Evolutionary conservation across 352 stramenopile genomes (phyloP), one percentile per base, ranked within the genome.

Genomic region (Globisporangium cystogenes): DNA sequence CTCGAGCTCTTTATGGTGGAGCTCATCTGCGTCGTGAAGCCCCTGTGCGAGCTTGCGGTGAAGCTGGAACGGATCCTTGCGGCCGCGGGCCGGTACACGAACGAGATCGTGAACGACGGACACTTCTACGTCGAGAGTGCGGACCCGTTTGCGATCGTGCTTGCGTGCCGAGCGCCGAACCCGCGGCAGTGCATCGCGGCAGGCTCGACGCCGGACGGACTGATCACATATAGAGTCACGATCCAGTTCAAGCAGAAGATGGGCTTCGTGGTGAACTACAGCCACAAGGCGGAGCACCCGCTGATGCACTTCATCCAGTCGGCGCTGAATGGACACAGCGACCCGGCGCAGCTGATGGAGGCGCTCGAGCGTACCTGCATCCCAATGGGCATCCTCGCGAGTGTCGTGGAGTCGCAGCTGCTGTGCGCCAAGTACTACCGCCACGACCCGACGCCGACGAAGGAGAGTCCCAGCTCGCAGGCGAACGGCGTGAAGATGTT

Each of bases 171-270:
- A 53, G 78, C 77, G n/a, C 68, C 71, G 42, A 93, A 93, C 51
- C 77, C 77, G 37, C 77, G 81, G 16, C 72, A 78, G 50, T 81
- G 72, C 29, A 83, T 93, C 53, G 79, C 79, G 15, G 68, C 77
- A 36, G 80, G 77, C 0, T 87, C 78, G n/a, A 87, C 74, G 15
- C 69, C 74, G 21, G 79, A 93, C 53, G 81, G 78, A 16, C 73
- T 82, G 55, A 75, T 87, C 26, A 90, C 73, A 15, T 93, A 93
- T 53, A 78, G 82, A 46, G 79, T 87, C 39, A 86, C 65, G 43
- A 86, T 93, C 50, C 80, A 93, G 60, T 91, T 90, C 58, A 91
- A 91, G 60, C 82, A 90, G 59, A 93, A 91, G 67, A 91, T 90
- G 76, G 78, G 79, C 0, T 90, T 93, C 46, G 80, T 93, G 33